phyloP scores from a whole-genome alignment of 768 basidiomycete species.

The Tulasnella sp. region DNA sequence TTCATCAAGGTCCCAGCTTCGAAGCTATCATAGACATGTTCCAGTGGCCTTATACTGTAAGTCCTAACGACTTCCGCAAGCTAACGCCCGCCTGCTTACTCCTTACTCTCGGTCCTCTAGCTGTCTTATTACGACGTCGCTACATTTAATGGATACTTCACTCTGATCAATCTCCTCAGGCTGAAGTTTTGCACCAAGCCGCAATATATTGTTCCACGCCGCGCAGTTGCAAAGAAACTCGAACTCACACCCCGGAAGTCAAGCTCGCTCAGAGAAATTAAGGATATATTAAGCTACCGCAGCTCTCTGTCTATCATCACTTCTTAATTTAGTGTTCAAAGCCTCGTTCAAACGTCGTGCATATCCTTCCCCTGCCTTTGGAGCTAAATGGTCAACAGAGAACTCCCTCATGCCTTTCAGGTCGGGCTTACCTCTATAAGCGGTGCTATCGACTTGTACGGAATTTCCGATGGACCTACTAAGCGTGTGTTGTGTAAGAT shows the following conservation, averaged over 20 bases:
- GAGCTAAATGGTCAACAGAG: background rate
- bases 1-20: background rate
- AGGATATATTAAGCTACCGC: background rate
- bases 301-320: slow-evolving; percentile 28
- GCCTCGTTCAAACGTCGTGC: slow-evolving; percentile 60
- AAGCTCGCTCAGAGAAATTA: background rate
- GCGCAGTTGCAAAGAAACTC: background rate
- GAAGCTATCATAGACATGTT: background rate
- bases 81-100: background rate
- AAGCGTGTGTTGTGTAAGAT: slow-evolving; percentile 65
- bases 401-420: background rate
- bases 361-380: slow-evolving; percentile 67
- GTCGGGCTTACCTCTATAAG: slow-evolving; percentile 57
- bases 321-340: slow-evolving; percentile 49
- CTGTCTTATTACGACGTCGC: background rate
- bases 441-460: slow-evolving; percentile 52
- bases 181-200: background rate
- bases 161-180: background rate
- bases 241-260: background rate
- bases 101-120: background rate
- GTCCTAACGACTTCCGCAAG: background rate
- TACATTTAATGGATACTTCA: background rate
- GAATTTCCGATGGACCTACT: slow-evolving; percentile 64
- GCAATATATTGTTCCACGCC: background rate
- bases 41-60: background rate